Evolutionary conservation across 805 yeast species (phyloP).

Genomic region (Candida montana): DNA sequence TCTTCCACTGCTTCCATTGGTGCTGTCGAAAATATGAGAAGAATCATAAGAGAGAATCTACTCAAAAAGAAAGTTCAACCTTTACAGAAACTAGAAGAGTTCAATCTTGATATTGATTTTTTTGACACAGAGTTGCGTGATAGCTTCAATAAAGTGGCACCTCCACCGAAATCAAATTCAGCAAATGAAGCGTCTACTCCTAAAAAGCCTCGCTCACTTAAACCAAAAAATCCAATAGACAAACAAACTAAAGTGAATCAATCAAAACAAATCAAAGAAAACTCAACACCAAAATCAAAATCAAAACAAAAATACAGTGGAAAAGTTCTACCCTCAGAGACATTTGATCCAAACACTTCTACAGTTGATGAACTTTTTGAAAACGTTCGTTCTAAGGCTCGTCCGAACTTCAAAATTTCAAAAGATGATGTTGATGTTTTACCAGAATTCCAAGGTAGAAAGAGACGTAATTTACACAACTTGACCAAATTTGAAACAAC

Average conservation of each 20-base stretch:
- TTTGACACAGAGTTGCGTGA: slow-evolving; percentile 21
- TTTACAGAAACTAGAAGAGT: slow-evolving; percentile 12
- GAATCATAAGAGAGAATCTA: neutral
- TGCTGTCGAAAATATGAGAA: slow-evolving; percentile 15
- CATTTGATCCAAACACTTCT: slow-evolving; percentile 3
- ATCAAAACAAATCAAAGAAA: neutral
- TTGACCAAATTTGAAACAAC: slow-evolving; percentile 17
- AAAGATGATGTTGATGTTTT: neutral
- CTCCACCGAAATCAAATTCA: neutral
- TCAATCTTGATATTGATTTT: slow-evolving; percentile 22
- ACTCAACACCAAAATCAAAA: neutral
- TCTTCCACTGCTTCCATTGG: slow-evolving; percentile 20
- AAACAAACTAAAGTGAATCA: neutral
- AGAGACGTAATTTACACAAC: slow-evolving; percentile 17
- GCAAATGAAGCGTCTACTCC: neutral
- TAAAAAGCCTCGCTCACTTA: slow-evolving; percentile 1
- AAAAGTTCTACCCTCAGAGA: slow-evolving; percentile 4
- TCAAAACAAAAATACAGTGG: slow-evolving; percentile 3
- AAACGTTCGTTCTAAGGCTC: slow-evolving; percentile 7
- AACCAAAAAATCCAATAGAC: slow-evolving; percentile 1
- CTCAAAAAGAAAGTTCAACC: neutral
- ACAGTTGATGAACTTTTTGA: slow-evolving; percentile 7
- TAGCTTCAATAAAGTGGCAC: slow-evolving; percentile 10
- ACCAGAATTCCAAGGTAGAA: slow-evolving; percentile 1
- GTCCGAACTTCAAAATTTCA: slow-evolving; percentile 1